phyloP scores from a whole-genome alignment of 2,329 filamentous ascomycete genomes.

The Venturia effusa region DNA sequence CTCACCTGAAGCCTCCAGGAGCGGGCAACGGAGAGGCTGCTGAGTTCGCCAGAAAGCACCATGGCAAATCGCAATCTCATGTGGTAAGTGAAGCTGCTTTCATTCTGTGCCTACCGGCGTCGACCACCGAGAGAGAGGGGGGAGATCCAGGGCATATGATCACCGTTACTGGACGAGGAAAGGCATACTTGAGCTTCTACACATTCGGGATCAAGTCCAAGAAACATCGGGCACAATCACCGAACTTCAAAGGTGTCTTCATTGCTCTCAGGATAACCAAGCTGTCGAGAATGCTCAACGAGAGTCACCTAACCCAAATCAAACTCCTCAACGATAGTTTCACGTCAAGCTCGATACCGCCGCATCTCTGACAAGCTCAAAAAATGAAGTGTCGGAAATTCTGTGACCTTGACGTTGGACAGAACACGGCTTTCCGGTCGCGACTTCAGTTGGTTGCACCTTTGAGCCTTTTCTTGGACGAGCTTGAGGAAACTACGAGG shows the following conservation, averaged over 20 bases:
- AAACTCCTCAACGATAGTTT: background rate
- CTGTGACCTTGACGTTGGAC: background rate
- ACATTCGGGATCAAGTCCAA: background rate
- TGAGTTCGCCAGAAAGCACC: slow-evolving; percentile 53
- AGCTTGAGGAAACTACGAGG: background rate
- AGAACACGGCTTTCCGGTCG: background rate
- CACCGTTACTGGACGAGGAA: background rate
- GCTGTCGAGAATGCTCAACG: background rate
- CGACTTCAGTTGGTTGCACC: background rate
- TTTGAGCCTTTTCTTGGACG: background rate
- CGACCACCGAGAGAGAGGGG: background rate
- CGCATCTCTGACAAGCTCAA: background rate
- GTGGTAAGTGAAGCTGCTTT: slow-evolving; percentile 51
- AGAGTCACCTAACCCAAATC: background rate
- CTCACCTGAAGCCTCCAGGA: slow-evolving; percentile 63
- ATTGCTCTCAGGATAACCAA: background rate
- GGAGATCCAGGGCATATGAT: background rate
- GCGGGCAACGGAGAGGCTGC: slow-evolving; percentile 24
- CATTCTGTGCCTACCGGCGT: background rate
- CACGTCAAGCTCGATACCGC: background rate
- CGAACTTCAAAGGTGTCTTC: background rate
- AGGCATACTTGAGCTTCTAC: background rate
- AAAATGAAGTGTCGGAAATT: background rate
- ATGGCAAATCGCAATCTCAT: slow-evolving; percentile 77
- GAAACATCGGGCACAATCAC: background rate